Percentiles rank a stretch among this genome's conserved stretches.
phyloP scores from a whole-genome alignment of 805 yeast genomes.

The Candida manassasensis region DNA sequence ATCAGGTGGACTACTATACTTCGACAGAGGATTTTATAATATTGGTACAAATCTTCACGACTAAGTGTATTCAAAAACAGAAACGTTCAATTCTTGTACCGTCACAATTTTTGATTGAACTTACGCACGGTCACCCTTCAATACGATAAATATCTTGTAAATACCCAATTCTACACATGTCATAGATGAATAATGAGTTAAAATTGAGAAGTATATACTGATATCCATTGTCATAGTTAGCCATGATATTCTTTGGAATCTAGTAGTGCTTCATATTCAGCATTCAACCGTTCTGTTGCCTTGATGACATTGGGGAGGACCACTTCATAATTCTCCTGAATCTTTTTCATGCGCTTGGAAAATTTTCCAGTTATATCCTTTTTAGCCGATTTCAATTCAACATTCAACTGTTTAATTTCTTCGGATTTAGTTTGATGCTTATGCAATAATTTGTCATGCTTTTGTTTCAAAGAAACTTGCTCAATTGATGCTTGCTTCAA shows the following conservation, averaged over 20 bases:
- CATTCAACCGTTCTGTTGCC: constrained; percentile 19
- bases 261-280: constrained; percentile 9
- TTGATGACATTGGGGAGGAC: constrained; percentile 28
- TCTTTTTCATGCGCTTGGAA: constrained; percentile 19
- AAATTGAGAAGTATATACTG: background rate
- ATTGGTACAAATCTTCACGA: constrained; percentile 27
- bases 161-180: too few relatives aligned
- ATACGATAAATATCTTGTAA: too few relatives aligned
- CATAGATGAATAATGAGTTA: too few relatives aligned
- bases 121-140: too few relatives aligned
- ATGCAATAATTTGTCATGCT: constrained; percentile 20
- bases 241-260: background rate
- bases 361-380: constrained; percentile 23
- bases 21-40: constrained; percentile 55
- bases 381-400: constrained; percentile 24
- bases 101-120: too few relatives aligned
- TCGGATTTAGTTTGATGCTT: constrained; percentile 22
- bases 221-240: background rate
- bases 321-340: constrained; percentile 32
- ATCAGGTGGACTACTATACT: constrained; percentile 65
- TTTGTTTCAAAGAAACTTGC: constrained; percentile 15
- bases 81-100: too few relatives aligned
- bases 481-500: constrained; percentile 22
- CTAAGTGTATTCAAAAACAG: too few relatives aligned
- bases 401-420: constrained; percentile 21